Evolutionary conservation across 192 early-diverging fungal species (phyloP), one percentile per base, ranked within the genome.

Genomic region (Coemansia sp.): DNA sequence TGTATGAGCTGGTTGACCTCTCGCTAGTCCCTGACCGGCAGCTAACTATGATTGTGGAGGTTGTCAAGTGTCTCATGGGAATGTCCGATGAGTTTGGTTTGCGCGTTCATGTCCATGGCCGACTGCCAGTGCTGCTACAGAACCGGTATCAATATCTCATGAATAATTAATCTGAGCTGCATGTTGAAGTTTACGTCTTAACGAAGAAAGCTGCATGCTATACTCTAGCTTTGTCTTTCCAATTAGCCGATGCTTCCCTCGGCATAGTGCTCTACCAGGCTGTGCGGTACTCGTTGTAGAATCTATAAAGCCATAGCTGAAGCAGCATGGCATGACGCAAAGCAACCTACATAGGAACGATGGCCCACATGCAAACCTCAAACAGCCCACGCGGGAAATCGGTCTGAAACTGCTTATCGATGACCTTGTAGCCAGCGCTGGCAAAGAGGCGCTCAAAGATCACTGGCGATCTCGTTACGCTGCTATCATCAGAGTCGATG

Each of bases 401-500:
- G 11, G 85, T 74, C 72, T 95, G 91, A 1, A 65, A 61, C 35
- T 85, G 70, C 57, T 87, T 87, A 57, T 85, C 86, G 40, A 95
- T 61, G 1, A 93, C 57, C 39, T 65, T 71, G 28, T 93, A 60
- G 0, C 89, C 90, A 1, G 92, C 84, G 16, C 68, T 74, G 37
- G 77, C 58, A 67, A 92, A 93, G 9, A 92, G 61, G 5, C 71
- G 46, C 59, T 90, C 88, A 67, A 88, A 76, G 0, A 72, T 55
- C 23, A 38, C 2, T 8, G 28, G 68, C 1, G 63, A 58, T 33
- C 68, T 63, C 6, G 93, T 95, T 10, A 93, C 87, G 66, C 90
- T 91, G 75, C 89, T 90, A 66, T 96, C 96, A 23, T 90, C 86
- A 28, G 85, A 83, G 63, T 99, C 95, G 35, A 97, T 77, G 6